These are phyloP conservation scores for Kwoniella pini DNA, from an alignment of 768 basidiomycete genomes.

Conservation along the genomic window DNA sequence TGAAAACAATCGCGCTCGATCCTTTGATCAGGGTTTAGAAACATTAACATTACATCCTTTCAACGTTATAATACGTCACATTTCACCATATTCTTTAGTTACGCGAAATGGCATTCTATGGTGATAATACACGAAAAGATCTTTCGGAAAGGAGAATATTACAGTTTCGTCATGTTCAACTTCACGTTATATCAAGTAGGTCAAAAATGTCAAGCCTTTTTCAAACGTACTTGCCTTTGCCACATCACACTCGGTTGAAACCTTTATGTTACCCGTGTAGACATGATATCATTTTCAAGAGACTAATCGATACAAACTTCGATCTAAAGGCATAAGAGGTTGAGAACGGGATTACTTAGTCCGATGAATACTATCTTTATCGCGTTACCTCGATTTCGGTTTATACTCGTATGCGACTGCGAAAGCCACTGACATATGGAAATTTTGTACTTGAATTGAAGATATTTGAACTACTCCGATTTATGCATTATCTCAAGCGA, in stretches of 20 bases:
- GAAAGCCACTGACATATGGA: too few relatives aligned
- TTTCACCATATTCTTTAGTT: not conserved
- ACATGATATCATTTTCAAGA: not conserved
- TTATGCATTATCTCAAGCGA: too few relatives aligned
- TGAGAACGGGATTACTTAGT: too few relatives aligned
- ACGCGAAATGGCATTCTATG: not conserved
- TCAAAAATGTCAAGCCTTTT: not conserved
- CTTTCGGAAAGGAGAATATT: not conserved
- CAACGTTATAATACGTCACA: constrained; percentile 1
- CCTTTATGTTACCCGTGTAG: too few relatives aligned
- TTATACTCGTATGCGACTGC: too few relatives aligned
- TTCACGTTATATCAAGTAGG: not conserved
- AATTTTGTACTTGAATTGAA: too few relatives aligned
- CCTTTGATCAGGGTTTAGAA: not conserved
- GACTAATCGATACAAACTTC: not conserved
- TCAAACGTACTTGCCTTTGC: not conserved
- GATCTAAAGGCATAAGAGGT: too few relatives aligned
- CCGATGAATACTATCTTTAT: too few relatives aligned
- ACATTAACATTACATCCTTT: constrained; percentile 13
- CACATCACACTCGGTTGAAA: too few relatives aligned
- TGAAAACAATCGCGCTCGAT: constrained; percentile 8
- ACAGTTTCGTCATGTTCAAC: constrained; percentile 25
- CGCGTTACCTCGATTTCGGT: too few relatives aligned
- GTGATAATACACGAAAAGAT: not conserved
- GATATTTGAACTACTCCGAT: too few relatives aligned